A percentile compares a stretch with the other conserved stretches of the same genome.
Conservation (phyloP, 2,329 filamentous ascomycete genomes). For the Fusarium sp. region DNA sequence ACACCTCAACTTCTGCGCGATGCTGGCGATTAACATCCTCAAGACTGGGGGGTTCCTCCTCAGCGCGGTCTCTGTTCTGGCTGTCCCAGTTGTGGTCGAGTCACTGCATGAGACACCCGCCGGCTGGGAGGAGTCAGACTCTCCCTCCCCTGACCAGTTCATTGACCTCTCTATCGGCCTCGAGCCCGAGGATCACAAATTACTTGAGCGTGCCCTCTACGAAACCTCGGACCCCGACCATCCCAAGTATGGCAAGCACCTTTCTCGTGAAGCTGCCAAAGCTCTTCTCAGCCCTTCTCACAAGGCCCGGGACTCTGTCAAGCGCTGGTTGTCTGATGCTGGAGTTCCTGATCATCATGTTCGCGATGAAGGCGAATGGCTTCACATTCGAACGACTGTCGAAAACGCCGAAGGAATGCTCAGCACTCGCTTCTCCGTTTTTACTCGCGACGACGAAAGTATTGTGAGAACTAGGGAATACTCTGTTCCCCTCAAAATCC, state of each 20-base stretch:
- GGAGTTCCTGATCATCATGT: conserved; percentile 54
- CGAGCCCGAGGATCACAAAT: conserved; percentile 36
- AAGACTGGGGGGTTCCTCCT: conserved; percentile 26
- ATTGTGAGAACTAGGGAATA: conserved; percentile 56
- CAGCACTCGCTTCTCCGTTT: conserved; percentile 58
- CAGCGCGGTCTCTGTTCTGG: conserved; percentile 1
- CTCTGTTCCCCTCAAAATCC: conserved; percentile 52
- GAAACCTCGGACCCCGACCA: conserved; percentile 63
- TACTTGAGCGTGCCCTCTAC: conserved; percentile 58
- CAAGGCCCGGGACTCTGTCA: conserved; percentile 54
- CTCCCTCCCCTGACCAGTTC: conserved; percentile 28
- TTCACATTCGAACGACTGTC: conserved; percentile 58
- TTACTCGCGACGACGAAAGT: conserved; percentile 53
- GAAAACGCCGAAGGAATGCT: conserved; percentile 59
- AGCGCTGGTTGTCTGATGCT: conserved; percentile 58
- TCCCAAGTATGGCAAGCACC: conserved; percentile 61
- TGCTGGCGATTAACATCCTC: conserved; percentile 22
- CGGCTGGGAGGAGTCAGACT: conserved; percentile 41
- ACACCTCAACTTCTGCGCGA: background rate
- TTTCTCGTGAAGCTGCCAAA: conserved; percentile 61
- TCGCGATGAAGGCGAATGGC: conserved; percentile 52
- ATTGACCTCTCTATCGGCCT: conserved; percentile 50
- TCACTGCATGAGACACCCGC: conserved; percentile 32
- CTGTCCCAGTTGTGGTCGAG: conserved; percentile 40
- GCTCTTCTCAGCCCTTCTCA: conserved; percentile 59